Base-by-base conservation (phyloP, 169 alveolate species). In the Plasmodium sp. region DNA sequence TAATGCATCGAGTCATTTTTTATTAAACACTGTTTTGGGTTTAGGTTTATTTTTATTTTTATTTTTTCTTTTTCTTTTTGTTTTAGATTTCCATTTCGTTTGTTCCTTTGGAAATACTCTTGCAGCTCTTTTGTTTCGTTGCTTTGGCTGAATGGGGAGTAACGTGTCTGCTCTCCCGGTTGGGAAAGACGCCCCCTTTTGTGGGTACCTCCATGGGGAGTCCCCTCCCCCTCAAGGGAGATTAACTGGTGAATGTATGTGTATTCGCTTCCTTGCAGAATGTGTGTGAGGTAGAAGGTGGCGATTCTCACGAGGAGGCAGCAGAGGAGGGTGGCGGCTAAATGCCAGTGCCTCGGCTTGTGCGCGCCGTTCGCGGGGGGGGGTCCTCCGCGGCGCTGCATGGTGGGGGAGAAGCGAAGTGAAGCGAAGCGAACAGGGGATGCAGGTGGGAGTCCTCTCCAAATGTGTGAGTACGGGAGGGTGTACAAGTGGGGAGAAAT, bases 1-100 rank as follows among this genome's bases (percentile, higher is more conserved):
- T 79, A 88, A 88, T 88, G 83, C 90, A 88, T 88, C n/a, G 86
- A 41, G 58, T 88, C 94, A 88, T 80, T 79, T 79, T 73, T 77
- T 36, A 88, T 41, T 84, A 84, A 6, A 22, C 36, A 79, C 39
- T 80, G 71, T 48, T 45, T 22, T 22, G 27, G 27, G 27, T 22
- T 22, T 22, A 22, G 0, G 0, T 22, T 22, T 22, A 22, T 22
- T 22, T 22, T 22, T 22, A 22, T 22, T 22, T 22, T 22, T 22
- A 22, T 22, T 22, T 22, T 22, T 22, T 22, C 27, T 22, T 22
- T 22, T 22, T 22, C 0, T 0, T 22, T 22, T 22, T 22, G 27
- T 22, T 22, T 22, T 22, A 22, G 27, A 22, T 67, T n/a, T 36
- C 45, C 41, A 88, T 79, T 79, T 56, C 90, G 16, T 58, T 88